phyloP scores from a whole-genome alignment of 1,139 yeast species.

The Zygoascus meyerae region DNA sequence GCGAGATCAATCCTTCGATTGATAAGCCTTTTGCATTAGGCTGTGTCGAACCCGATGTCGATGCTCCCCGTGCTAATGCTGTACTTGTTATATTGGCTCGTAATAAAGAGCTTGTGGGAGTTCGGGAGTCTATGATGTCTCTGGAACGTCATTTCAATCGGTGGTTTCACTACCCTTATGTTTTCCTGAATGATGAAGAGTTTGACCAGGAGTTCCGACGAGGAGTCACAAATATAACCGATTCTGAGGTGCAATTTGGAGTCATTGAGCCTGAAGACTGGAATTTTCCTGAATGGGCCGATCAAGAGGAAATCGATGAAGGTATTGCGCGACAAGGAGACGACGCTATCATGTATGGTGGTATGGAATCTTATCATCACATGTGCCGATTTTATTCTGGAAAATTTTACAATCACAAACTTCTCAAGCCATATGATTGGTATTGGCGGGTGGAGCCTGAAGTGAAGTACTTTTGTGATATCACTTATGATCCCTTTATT shows the following conservation, averaged over 20 bases:
- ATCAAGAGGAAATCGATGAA: conserved; percentile 42
- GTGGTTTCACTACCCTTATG: conserved; percentile 88
- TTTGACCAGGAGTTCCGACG: conserved; percentile 58
- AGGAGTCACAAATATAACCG: conserved; percentile 45
- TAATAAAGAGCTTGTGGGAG: conserved; percentile 66
- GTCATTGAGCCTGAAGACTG: conserved; percentile 47
- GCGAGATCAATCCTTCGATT: conserved; percentile 14
- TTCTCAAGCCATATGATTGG: conserved; percentile 67
- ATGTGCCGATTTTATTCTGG: conserved; percentile 77
- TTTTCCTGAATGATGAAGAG: conserved; percentile 72
- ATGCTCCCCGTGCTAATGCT: conserved; percentile 54
- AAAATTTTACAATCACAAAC: conserved; percentile 62
- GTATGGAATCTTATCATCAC: conserved; percentile 62
- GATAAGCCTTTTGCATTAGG: conserved; percentile 34
- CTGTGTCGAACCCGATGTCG: conserved; percentile 32
- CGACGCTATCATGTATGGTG: conserved; percentile 74
- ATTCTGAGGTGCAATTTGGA: conserved; percentile 62
- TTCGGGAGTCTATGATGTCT: conserved; percentile 59
- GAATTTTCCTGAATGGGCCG: conserved; percentile 46
- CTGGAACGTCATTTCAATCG: conserved; percentile 83
- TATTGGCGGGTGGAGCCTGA: conserved; percentile 95
- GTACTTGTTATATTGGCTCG: conserved; percentile 79
- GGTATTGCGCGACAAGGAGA: conserved; percentile 69
- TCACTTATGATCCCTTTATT: conserved; percentile 82
- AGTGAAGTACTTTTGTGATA: conserved; percentile 81